Evolutionary conservation across 2,329 filamentous ascomycete genomes (phyloP).

Genomic region (Pestalotiopsis sp.): DNA sequence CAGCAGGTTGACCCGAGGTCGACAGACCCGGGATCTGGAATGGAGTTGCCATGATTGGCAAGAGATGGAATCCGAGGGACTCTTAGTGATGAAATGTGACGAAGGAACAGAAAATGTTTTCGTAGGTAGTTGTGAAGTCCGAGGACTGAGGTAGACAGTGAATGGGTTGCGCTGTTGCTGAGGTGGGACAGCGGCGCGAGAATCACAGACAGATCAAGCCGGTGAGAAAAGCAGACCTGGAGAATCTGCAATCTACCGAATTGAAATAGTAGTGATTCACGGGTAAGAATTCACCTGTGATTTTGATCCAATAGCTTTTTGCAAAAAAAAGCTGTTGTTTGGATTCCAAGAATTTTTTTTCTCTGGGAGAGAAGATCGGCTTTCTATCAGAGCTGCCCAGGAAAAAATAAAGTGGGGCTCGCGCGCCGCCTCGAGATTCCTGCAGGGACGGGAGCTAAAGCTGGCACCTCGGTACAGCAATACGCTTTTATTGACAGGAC

Average conservation of each 20-base stretch:
- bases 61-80: no score
- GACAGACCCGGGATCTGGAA: slow-evolving; percentile 31
- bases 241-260: neutral
- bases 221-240: neutral
- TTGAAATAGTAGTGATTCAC: neutral
- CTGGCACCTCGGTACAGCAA: neutral
- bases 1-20: slow-evolving; percentile 17
- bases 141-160: neutral
- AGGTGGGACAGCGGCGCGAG: neutral
- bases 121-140: neutral
- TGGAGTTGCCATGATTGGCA: slow-evolving; percentile 18
- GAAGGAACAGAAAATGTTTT: neutral
- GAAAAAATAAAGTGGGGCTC: slow-evolving; percentile 1
- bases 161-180: neutral
- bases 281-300: neutral
- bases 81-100: neutral
- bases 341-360: neutral
- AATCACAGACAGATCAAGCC: neutral
- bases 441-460: slow-evolving; percentile 2
- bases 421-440: neutral
- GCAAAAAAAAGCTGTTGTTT: neutral
- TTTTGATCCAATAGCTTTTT: neutral
- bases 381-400: neutral
- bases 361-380: neutral
- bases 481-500: neutral